phyloP scores from a whole-genome alignment of 2,329 filamentous ascomycete species.

The Intubia oerlemansii region DNA sequence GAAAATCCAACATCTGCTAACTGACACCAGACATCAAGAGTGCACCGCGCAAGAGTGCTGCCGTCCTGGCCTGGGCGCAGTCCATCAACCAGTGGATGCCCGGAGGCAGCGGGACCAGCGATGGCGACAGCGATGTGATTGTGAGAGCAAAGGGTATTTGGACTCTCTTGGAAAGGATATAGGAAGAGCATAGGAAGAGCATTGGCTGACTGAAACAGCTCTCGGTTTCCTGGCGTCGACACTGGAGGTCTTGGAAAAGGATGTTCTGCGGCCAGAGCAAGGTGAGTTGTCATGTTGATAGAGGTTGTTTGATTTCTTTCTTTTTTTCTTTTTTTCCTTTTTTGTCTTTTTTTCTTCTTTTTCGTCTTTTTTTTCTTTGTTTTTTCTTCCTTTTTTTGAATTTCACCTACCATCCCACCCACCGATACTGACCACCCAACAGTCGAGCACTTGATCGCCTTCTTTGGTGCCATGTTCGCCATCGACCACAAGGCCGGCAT shows the following conservation, averaged over 20 bases:
- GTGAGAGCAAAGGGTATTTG: conserved; percentile 26
- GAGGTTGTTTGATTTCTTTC: neutral
- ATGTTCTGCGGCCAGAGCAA: conserved; percentile 27
- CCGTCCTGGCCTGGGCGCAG: conserved; percentile 9
- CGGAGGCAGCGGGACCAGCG: conserved; percentile 3
- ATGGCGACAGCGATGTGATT: conserved; percentile 22
- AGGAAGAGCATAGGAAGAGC: too few relatives aligned
- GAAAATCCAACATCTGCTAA: conserved; percentile 1
- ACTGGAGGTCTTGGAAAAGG: conserved; percentile 23
- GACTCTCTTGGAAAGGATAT: neutral
- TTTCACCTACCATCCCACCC: too few relatives aligned
- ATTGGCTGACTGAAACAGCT: conserved; percentile 21
- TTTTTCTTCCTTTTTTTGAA: too few relatives aligned
- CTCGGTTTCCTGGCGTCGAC: conserved; percentile 35
- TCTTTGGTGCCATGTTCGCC: conserved; percentile 37
- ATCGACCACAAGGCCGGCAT: conserved; percentile 38
- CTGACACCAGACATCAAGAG: conserved; percentile 7
- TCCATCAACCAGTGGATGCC: conserved; percentile 17
- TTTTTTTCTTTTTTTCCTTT: neutral
- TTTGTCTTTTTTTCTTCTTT: too few relatives aligned
- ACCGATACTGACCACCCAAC: neutral
- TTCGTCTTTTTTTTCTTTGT: too few relatives aligned
- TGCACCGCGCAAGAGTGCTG: conserved; percentile 8
- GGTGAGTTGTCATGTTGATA: conserved; percentile 12
- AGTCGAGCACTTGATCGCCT: conserved; percentile 18